phyloP scores from a whole-genome alignment of 2,329 filamentous ascomycete species.

The Colletotrichum sp. region DNA sequence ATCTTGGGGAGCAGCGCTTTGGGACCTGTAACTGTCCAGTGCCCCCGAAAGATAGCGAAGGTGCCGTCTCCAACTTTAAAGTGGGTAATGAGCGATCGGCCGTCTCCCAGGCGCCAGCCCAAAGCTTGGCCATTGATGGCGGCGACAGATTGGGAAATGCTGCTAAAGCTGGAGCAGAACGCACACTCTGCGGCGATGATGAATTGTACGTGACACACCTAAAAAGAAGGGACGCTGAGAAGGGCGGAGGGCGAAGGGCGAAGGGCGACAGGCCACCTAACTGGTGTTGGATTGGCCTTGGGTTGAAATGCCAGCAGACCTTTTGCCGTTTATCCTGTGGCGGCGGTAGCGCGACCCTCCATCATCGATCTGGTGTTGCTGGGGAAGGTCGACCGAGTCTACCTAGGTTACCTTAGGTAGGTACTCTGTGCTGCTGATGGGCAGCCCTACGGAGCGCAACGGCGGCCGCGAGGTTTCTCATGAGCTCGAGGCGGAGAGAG shows the following conservation, averaged over 20 bases:
- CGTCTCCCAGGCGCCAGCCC: background rate
- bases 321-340: background rate
- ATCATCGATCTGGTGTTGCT: background rate
- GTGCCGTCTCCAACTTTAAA: background rate
- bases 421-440: background rate
- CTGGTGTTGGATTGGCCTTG: background rate
- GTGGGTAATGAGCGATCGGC: background rate
- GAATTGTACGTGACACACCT: background rate
- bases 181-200: background rate
- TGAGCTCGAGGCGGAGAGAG: background rate
- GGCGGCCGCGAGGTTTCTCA: background rate
- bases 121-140: background rate
- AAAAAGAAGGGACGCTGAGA: background rate
- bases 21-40: background rate
- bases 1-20: background rate
- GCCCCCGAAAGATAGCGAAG: background rate
- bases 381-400: background rate
- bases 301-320: background rate
- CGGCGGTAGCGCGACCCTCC: background rate
- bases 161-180: background rate
- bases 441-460: background rate
- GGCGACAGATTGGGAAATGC: background rate
- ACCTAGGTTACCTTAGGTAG: no score
- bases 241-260: background rate
- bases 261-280: background rate